Conservation (phyloP, 2,329 filamentous ascomycete species). For the Aschersonia sp. region DNA sequence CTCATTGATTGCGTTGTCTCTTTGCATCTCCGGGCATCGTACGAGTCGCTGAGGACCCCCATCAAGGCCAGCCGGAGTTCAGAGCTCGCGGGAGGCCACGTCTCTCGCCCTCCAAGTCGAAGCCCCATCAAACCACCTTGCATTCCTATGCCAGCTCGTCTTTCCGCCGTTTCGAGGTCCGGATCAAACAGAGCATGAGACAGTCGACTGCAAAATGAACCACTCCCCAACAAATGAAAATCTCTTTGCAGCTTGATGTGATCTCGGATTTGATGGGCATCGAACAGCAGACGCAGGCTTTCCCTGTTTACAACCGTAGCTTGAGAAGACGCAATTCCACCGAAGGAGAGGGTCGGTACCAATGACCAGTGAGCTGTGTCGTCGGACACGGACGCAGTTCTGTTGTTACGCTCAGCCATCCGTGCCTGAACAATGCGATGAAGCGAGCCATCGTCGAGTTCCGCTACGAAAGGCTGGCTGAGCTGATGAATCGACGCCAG, state of each 20-base stretch:
- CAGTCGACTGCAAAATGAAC: conserved; percentile 66
- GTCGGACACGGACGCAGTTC: conserved; percentile 9
- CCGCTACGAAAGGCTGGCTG: conserved; percentile 16
- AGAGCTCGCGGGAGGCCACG: conserved; percentile 88
- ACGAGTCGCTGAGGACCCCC: conserved; percentile 69
- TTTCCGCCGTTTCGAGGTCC: conserved; percentile 65
- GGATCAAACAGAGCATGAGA: conserved; percentile 76
- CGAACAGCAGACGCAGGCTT: conserved; percentile 63
- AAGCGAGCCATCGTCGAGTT: conserved; percentile 18
- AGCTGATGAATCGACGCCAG: conserved; percentile 34
- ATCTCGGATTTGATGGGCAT: conserved; percentile 51
- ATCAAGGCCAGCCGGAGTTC: conserved; percentile 83
- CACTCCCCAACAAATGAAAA: conserved; percentile 76
- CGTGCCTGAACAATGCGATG: conserved; percentile 23
- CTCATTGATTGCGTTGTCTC: conserved; percentile 7
- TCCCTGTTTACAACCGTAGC: conserved; percentile 63
- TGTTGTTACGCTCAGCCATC: conserved; percentile 15
- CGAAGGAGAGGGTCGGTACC: conserved; percentile 58
- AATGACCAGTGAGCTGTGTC: conserved; percentile 43
- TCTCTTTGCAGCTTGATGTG: conserved; percentile 64
- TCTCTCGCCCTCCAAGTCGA: conserved; percentile 64
- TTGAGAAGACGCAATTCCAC: conserved; percentile 59
- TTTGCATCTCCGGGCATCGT: conserved; percentile 20
- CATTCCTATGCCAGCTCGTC: conserved; percentile 52
- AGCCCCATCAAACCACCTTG: conserved; percentile 66